Evolutionary conservation across 2,329 filamentous ascomycete species (phyloP), one percentile per base, ranked within the genome.

Genomic region (Fusarium fracticaudum): DNA sequence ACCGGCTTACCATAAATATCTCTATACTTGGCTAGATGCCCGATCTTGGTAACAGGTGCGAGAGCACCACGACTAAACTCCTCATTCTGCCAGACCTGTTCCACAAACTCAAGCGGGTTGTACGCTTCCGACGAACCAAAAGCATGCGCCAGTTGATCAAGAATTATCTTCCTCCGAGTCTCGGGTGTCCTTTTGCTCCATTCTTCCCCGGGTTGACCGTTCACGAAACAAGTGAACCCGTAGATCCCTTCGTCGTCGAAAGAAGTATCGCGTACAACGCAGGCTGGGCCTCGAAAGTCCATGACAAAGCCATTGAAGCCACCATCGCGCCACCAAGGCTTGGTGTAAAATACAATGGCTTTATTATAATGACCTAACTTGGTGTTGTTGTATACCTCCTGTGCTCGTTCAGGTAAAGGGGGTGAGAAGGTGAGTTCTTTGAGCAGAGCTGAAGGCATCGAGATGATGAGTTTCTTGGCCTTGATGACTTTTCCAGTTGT

Each of bases 391-490:
- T 81, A 80, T 18, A 86, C 76, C 5, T 80, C 75, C 9, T 79
- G 76, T 35, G 84, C 81, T 6, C 79, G 75, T 0, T 71, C 40
- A 0, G 86, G 83, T 1, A 88, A 79, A 2, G 83, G 73, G 2
- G 88, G 88, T 0, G 80, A 76, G 76, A 89, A 87, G 8, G 77
- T 79, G 31, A 90, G 83, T 13, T 84, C 81, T 15, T 81, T 80
- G 60, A 86, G 84, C 48, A 88, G 78, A 12, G 87, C 83, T 11
- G 84, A 86, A 0, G 88, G 85, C 11, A 90, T 78, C 4, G 87
- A 86, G 7, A 88, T 69, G 55, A 90, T 84, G 33, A 84, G 80
- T 50, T 85, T 86, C 29, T 78, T 80, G 1, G 81, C 83, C 6
- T 79, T 67, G 29, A 83, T 79, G 0, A 76, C 64, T 26, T 71